Conservation (phyloP, 1,284 basidiomycete genomes). For the Apiotrichum akiyoshidainum region DNA sequence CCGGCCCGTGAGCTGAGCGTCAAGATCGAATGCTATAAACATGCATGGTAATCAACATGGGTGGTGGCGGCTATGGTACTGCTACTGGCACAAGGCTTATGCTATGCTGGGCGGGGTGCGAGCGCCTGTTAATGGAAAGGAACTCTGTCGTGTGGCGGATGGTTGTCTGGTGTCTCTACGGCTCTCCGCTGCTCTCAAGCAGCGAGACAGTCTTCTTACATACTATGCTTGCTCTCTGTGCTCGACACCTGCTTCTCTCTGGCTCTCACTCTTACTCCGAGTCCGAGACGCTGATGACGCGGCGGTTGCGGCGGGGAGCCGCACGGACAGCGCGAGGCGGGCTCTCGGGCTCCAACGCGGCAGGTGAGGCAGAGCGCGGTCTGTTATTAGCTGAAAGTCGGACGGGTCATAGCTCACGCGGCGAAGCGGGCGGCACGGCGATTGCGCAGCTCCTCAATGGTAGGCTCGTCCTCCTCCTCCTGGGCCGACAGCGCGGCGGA, state of each 20-base stretch:
- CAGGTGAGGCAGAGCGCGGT: not conserved
- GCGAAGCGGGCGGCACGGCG: conserved; percentile 16
- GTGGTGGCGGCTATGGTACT: too few relatives aligned
- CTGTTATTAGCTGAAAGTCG: not conserved
- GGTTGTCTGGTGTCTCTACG: too few relatives aligned
- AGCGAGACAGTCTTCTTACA: not conserved
- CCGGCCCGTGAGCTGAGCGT: too few relatives aligned
- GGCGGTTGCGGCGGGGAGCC: not conserved
- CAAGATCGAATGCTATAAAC: too few relatives aligned
- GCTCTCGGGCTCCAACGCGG: too few relatives aligned
- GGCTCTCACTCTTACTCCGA: not conserved
- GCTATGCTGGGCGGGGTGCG: too few relatives aligned
- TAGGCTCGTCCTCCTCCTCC: conserved; percentile 24
- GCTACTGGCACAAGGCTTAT: too few relatives aligned
- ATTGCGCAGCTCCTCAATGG: conserved; percentile 18
- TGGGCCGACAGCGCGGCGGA: conserved; percentile 4
- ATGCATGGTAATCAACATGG: too few relatives aligned
- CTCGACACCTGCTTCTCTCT: not conserved
- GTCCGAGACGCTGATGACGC: not conserved
- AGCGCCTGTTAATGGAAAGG: too few relatives aligned
- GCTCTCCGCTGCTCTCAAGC: too few relatives aligned
- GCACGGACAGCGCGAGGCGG: not conserved
- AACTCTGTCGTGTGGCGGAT: too few relatives aligned
- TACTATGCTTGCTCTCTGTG: not conserved
- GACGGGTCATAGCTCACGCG: not conserved